A percentile compares a stretch with the other conserved stretches of the same genome.
Evolutionary conservation across 495 filamentous ascomycete species (phyloP).

Genomic region (Elaphomyces granulatus): DNA sequence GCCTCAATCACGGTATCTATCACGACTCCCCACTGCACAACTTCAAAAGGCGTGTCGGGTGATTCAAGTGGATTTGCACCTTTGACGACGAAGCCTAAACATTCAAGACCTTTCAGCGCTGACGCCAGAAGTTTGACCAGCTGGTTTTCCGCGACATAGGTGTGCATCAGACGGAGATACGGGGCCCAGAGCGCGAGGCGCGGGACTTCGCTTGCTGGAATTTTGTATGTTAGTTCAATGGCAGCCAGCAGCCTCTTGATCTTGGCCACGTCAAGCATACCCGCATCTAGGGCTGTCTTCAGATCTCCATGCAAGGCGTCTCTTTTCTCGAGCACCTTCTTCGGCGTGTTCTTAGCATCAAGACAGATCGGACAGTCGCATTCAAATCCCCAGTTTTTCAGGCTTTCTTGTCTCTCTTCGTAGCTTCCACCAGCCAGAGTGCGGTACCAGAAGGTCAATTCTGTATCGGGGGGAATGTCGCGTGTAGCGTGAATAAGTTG

Average conservation of each 20-base stretch:
- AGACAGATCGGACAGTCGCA: slow-evolving; percentile 26
- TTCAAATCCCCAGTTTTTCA: slow-evolving; percentile 23
- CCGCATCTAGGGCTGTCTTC: not conserved
- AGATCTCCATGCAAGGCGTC: not conserved
- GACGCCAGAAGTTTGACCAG: slow-evolving; percentile 13
- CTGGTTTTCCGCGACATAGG: slow-evolving; percentile 4
- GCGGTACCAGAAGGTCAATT: slow-evolving; percentile 20
- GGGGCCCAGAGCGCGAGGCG: slow-evolving; percentile 14
- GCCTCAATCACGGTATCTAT: slow-evolving; percentile 12
- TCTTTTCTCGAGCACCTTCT: not conserved
- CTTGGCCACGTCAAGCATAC: not conserved
- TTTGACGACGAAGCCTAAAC: slow-evolving; percentile 28
- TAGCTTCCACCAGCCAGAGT: slow-evolving; percentile 11
- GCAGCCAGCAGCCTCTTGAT: slow-evolving; percentile 14
- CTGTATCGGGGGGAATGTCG: slow-evolving; percentile 27
- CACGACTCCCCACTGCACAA: slow-evolving; percentile 29
- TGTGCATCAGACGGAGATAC: slow-evolving; percentile 16
- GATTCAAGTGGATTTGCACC: slow-evolving; percentile 12
- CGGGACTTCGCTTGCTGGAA: slow-evolving; percentile 14
- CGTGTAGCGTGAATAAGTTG: slow-evolving; percentile 27
- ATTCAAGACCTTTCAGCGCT: slow-evolving; percentile 16
- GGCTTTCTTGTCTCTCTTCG: slow-evolving; percentile 6
- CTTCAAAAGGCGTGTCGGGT: slow-evolving; percentile 12
- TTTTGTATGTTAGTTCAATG: slow-evolving; percentile 19
- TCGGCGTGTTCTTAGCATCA: slow-evolving; percentile 7